phyloP scores from a whole-genome alignment of 2,329 filamentous ascomycete species.

The Ascochyta clinopodiicola region DNA sequence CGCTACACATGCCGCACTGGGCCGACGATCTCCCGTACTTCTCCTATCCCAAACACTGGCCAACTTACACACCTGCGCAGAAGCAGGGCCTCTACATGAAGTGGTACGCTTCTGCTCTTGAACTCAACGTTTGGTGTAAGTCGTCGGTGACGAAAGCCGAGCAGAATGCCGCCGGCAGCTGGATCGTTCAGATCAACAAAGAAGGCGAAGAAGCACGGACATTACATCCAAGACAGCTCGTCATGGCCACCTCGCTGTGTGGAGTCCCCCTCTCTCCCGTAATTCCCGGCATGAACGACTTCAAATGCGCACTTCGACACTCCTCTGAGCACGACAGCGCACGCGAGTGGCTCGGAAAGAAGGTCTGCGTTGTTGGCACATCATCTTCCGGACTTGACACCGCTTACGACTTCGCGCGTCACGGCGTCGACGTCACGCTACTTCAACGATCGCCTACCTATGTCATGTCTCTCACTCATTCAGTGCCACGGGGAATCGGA shows the following conservation, averaged over 20 bases:
- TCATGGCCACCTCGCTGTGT: slow-evolving; percentile 17
- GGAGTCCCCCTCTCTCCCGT: slow-evolving; percentile 29
- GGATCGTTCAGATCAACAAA: slow-evolving; percentile 10
- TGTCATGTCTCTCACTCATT: slow-evolving; percentile 57
- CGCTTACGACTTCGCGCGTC: slow-evolving; percentile 69
- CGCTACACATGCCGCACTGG: slow-evolving; percentile 43
- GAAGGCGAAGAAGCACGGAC: slow-evolving; percentile 6
- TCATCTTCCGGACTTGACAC: slow-evolving; percentile 75
- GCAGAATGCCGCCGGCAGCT: slow-evolving; percentile 6
- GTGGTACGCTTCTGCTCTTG: slow-evolving; percentile 35
- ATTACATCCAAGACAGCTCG: slow-evolving; percentile 12
- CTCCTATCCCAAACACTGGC: slow-evolving; percentile 41
- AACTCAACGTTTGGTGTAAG: slow-evolving; percentile 13
- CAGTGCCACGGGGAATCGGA: slow-evolving; percentile 11
- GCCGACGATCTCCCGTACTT: slow-evolving; percentile 40
- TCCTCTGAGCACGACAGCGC: slow-evolving; percentile 52
- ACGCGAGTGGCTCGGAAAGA: slow-evolving; percentile 53
- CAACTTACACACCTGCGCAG: slow-evolving; percentile 41
- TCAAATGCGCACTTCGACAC: slow-evolving; percentile 67
- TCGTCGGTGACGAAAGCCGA: slow-evolving; percentile 4
- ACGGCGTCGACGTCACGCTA: slow-evolving; percentile 71
- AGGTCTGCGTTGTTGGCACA: slow-evolving; percentile 69
- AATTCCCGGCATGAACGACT: slow-evolving; percentile 58
- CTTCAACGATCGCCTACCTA: slow-evolving; percentile 71
- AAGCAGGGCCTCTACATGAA: slow-evolving; percentile 40